A percentile compares a stretch with the other conserved stretches of the same genome.
Evolutionary conservation across 352 stramenopile genomes (phyloP).

Genomic region (Phytophthora crassamura): DNA sequence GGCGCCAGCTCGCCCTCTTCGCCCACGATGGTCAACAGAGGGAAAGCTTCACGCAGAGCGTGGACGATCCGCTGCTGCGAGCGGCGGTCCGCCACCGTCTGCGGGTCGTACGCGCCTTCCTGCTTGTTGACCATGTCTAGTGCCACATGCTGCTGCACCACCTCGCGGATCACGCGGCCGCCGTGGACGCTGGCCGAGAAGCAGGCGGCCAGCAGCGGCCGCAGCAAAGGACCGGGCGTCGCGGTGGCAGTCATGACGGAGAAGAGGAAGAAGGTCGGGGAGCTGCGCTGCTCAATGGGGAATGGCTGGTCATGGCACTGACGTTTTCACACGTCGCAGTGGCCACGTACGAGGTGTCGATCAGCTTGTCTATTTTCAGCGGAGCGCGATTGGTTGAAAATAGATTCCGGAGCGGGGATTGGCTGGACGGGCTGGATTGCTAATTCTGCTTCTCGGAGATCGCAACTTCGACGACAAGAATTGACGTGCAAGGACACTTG

Average conservation of each 20-base stretch:
- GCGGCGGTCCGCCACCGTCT: slow-evolving; percentile 78
- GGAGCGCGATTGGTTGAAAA: not conserved
- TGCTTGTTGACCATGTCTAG: slow-evolving; percentile 82
- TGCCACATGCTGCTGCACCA: slow-evolving; percentile 56
- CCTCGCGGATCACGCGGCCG: slow-evolving; percentile 73
- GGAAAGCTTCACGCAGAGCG: slow-evolving; percentile 63
- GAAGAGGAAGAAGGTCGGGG: not conserved
- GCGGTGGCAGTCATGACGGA: slow-evolving; percentile 18
- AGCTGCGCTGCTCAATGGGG: slow-evolving; percentile 7
- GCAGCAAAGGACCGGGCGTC: slow-evolving; percentile 32
- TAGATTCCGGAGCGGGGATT: not conserved
- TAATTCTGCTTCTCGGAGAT: no score
- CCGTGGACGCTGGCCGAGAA: slow-evolving; percentile 60
- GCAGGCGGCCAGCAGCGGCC: slow-evolving; percentile 61
- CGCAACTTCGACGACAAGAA: no score
- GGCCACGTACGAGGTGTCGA: slow-evolving; percentile 17
- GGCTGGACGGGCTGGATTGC: slow-evolving; percentile 2
- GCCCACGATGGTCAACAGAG: slow-evolving; percentile 49
- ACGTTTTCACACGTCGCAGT: slow-evolving; percentile 11
- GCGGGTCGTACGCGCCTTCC: slow-evolving; percentile 75
- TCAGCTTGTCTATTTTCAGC: slow-evolving; percentile 11
- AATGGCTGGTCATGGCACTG: slow-evolving; percentile 19
- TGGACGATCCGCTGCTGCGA: slow-evolving; percentile 77
- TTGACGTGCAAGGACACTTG: no score
- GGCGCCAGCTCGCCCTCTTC: slow-evolving; percentile 73